Evolutionary conservation across 225 moss, liverwort and hornwort genomes (phyloP).

Genomic region (Marchantia paleacea): DNA sequence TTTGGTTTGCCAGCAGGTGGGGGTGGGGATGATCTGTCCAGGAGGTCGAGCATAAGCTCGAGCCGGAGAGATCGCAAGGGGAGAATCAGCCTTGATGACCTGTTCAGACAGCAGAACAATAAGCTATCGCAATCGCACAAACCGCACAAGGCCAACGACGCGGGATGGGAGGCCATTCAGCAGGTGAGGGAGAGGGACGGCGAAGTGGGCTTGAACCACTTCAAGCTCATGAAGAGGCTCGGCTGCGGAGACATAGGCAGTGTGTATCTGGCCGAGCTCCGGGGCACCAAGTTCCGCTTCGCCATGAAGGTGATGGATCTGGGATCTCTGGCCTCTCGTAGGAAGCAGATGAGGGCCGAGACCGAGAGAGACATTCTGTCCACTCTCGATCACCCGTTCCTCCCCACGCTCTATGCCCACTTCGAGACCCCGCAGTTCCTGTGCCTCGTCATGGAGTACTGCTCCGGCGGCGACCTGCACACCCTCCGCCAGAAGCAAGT

Average conservation of each 20-base stretch:
- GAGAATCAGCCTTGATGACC: conserved; percentile 39
- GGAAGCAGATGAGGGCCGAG: conserved; percentile 86
- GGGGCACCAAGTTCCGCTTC: conserved; percentile 76
- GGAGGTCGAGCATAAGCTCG: not conserved
- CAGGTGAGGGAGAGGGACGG: conserved; percentile 70
- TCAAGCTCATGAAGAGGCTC: conserved; percentile 80
- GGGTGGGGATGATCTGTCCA: not conserved
- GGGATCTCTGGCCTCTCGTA: conserved; percentile 73
- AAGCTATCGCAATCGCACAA: conserved; percentile 24
- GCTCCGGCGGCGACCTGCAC: conserved; percentile 90
- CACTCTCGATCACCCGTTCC: conserved; percentile 82
- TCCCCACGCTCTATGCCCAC: conserved; percentile 91
- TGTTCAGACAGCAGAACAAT: conserved; percentile 41
- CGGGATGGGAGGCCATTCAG: conserved; percentile 87
- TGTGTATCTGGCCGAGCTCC: conserved; percentile 91
- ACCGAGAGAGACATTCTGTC: conserved; percentile 91
- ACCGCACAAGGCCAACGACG: conserved; percentile 50
- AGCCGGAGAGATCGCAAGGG: conserved; percentile 37
- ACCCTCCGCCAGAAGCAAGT: conserved; percentile 79
- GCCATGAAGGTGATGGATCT: conserved; percentile 99
- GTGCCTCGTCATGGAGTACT: conserved; percentile 94
- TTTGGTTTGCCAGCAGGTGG: not conserved
- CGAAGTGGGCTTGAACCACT: conserved; percentile 81
- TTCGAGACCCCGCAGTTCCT: conserved; percentile 90
- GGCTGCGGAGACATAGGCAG: conserved; percentile 96